Evolutionary conservation across 495 filamentous ascomycete genomes (phyloP).

Genomic region (Aspergillus bridgeri): DNA sequence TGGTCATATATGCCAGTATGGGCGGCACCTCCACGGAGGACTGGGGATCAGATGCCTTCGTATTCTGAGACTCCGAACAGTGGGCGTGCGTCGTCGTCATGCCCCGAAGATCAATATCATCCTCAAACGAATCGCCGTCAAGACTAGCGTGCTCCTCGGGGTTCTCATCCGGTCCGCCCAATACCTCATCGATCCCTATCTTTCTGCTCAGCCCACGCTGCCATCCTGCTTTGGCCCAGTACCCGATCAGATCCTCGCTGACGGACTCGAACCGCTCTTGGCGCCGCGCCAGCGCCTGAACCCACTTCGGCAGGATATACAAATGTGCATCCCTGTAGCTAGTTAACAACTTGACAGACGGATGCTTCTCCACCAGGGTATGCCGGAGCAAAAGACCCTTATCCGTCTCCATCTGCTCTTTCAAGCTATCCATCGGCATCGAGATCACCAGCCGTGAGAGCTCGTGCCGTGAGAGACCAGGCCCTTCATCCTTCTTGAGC

Average conservation of each 20-base stretch:
- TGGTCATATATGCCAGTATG: slow-evolving; percentile 74
- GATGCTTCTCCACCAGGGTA: slow-evolving; percentile 64
- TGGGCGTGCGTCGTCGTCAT: slow-evolving; percentile 53
- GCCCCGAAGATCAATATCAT: slow-evolving; percentile 59
- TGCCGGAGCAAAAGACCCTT: slow-evolving; percentile 69
- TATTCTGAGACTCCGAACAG: background rate
- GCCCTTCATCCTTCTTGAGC: slow-evolving; percentile 46
- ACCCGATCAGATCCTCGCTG: slow-evolving; percentile 87
- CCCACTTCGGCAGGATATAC: slow-evolving; percentile 91
- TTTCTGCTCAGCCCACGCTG: slow-evolving; percentile 78
- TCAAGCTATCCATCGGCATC: slow-evolving; percentile 79
- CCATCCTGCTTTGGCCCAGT: slow-evolving; percentile 94
- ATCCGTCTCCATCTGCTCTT: slow-evolving; percentile 69
- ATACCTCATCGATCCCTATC: slow-evolving; percentile 64
- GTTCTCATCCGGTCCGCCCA: slow-evolving; percentile 39
- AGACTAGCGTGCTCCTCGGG: slow-evolving; percentile 36
- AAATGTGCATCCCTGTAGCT: slow-evolving; percentile 86
- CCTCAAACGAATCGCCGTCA: slow-evolving; percentile 48
- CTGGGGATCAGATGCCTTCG: background rate
- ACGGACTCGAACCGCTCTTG: slow-evolving; percentile 83
- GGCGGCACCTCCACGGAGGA: slow-evolving; percentile 49
- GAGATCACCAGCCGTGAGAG: slow-evolving; percentile 68
- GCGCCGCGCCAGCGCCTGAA: slow-evolving; percentile 69
- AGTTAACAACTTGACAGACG: slow-evolving; percentile 68
- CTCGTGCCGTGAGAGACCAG: slow-evolving; percentile 53